phyloP scores from a whole-genome alignment of 441 rosid species.

The Populus tomentosa region DNA sequence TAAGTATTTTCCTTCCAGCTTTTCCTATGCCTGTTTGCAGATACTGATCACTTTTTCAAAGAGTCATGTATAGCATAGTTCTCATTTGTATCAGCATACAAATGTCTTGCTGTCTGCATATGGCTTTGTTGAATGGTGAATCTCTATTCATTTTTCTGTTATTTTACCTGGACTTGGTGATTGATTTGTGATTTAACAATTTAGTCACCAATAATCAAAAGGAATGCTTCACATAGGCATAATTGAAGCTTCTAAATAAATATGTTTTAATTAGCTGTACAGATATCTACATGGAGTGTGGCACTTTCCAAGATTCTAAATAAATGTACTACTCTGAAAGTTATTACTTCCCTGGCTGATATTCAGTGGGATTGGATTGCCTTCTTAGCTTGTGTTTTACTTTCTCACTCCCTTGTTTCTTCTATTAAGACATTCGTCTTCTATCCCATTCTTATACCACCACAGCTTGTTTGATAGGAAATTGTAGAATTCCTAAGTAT shows the following conservation, averaged over 20 bases:
- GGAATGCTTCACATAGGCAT: not conserved
- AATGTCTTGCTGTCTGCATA: not conserved
- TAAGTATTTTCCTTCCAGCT: constrained; percentile 40
- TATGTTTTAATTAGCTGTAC: not conserved
- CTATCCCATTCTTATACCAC: not conserved
- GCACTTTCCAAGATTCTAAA: not conserved
- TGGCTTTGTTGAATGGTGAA: not conserved
- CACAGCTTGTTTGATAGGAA: not conserved
- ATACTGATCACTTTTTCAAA: not conserved
- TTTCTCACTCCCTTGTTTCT: not conserved
- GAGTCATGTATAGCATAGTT: not conserved
- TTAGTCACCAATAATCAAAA: not conserved
- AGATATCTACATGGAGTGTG: not conserved
- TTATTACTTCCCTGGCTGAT: not conserved
- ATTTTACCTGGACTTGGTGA: not conserved
- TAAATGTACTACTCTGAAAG: not conserved
- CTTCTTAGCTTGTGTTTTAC: not conserved
- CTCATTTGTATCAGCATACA: not conserved
- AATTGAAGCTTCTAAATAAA: not conserved
- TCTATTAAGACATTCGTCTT: not conserved
- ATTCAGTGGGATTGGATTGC: not conserved
- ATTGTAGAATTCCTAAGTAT: not conserved
- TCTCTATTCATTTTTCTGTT: not conserved
- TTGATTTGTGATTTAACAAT: not conserved
- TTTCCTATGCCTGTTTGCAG: not conserved